phyloP scores from a whole-genome alignment of 331 rosid genomes.

The Spiraea crenata region DNA sequence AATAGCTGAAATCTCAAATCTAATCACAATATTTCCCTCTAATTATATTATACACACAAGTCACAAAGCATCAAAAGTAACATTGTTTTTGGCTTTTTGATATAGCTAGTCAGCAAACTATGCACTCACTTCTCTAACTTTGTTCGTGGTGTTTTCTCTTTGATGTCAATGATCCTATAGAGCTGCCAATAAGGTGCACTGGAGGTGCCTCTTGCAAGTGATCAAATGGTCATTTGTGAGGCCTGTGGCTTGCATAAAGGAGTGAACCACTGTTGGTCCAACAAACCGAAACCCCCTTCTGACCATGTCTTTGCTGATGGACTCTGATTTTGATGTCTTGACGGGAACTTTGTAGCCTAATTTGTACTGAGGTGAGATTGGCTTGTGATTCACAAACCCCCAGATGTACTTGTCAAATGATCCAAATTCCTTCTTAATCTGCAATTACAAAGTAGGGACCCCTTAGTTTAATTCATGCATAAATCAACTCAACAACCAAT shows the following conservation, averaged over 20 bases:
- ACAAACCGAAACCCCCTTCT: constrained; percentile 77
- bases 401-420: constrained; percentile 79
- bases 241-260: constrained; percentile 95
- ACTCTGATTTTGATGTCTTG: constrained; percentile 95
- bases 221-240: constrained; percentile 88
- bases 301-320: constrained; percentile 93
- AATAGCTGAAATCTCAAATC: neutral
- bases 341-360: constrained; percentile 89
- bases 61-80: constrained; percentile 9
- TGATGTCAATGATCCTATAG: constrained; percentile 15
- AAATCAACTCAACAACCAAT: constrained; percentile 5
- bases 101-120: constrained; percentile 51
- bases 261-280: constrained; percentile 93
- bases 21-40: neutral
- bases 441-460: neutral
- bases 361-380: constrained; percentile 80
- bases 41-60: constrained; percentile 2
- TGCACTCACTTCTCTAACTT: constrained; percentile 29
- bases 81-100: constrained; percentile 17
- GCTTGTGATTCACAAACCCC: constrained; percentile 85
- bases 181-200: constrained; percentile 56
- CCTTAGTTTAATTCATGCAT: neutral
- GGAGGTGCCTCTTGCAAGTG: constrained; percentile 88
- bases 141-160: neutral
- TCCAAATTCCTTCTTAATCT: constrained; percentile 77